Evolutionary conservation across 2,329 filamentous ascomycete genomes (phyloP).

Genomic region (Fusarium sp.): DNA sequence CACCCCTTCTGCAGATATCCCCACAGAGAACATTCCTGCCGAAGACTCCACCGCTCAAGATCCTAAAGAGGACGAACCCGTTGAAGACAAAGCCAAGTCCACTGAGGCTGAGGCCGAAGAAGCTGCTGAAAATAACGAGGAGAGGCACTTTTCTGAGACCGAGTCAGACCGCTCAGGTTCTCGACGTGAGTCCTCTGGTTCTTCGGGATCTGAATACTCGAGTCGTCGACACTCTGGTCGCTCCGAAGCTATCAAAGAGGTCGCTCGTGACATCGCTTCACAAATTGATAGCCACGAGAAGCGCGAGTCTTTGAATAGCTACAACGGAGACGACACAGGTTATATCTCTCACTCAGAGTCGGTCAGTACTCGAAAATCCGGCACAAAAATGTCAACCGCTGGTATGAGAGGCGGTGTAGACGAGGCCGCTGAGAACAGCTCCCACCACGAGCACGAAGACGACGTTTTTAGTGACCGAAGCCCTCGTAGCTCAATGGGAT

Average conservation of each 20-base stretch:
- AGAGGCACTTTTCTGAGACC: slow-evolving; percentile 29
- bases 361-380: slow-evolving; percentile 43
- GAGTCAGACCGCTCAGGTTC: slow-evolving; percentile 38
- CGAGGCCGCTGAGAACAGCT: slow-evolving; percentile 59
- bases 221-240: slow-evolving; percentile 56
- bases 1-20: slow-evolving; percentile 10
- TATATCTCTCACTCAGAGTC: slow-evolving; percentile 46
- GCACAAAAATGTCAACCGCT: slow-evolving; percentile 41
- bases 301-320: slow-evolving; percentile 44
- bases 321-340: slow-evolving; percentile 38
- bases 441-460: slow-evolving; percentile 65
- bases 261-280: slow-evolving; percentile 63
- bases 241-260: slow-evolving; percentile 67
- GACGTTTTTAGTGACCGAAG: slow-evolving; percentile 71
- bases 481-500: slow-evolving; percentile 68
- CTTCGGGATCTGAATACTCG: slow-evolving; percentile 39
- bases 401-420: slow-evolving; percentile 40
- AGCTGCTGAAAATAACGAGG: slow-evolving; percentile 13
- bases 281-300: slow-evolving; percentile 57
- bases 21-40: slow-evolving; percentile 19
- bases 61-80: slow-evolving; percentile 15
- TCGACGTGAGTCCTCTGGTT: slow-evolving; percentile 43
- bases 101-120: slow-evolving; percentile 22
- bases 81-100: slow-evolving; percentile 17
- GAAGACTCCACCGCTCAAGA: slow-evolving; percentile 18